phyloP scores from a whole-genome alignment of 1,284 basidiomycete genomes.

The Filobasidium uniguttulatum region DNA sequence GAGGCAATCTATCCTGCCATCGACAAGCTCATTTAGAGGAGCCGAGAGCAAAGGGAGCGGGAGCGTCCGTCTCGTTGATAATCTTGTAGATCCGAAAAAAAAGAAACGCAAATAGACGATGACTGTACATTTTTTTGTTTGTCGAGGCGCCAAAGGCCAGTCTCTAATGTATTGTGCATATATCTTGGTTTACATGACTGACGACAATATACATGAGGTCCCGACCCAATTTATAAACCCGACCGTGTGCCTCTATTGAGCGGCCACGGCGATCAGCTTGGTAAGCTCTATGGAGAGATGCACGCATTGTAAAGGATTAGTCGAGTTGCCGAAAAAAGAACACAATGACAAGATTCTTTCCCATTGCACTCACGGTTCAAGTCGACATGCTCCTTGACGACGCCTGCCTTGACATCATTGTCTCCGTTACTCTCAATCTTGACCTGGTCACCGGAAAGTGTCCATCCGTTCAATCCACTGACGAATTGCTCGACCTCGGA shows the following conservation, averaged over 20 bases:
- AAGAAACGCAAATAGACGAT: no score
- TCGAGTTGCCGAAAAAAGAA: neutral
- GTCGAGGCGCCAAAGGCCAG: no score
- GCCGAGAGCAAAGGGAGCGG: no score
- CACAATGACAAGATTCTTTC: no score
- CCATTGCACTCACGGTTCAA: slow-evolving; percentile 68
- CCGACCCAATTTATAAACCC: no score
- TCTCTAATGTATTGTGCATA: no score
- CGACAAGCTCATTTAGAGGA: slow-evolving; percentile 12
- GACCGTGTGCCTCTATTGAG: slow-evolving; percentile 14
- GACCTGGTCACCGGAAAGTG: slow-evolving; percentile 51
- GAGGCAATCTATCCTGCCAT: slow-evolving; percentile 42
- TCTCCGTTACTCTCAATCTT: slow-evolving; percentile 74
- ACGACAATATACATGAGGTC: no score
- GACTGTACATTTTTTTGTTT: no score
- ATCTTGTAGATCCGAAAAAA: no score
- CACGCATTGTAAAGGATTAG: neutral
- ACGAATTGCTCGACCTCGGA: slow-evolving; percentile 53
- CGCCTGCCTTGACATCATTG: slow-evolving; percentile 86
- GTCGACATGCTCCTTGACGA: slow-evolving; percentile 79
- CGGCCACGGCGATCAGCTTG: slow-evolving; percentile 55
- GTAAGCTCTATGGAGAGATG: slow-evolving; percentile 49
- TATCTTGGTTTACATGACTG: no score
- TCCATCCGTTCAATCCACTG: slow-evolving; percentile 56
- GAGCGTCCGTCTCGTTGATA: no score